A percentile compares a stretch with the other conserved stretches of the same genome.
phyloP scores from a whole-genome alignment of 2,329 filamentous ascomycete genomes.

The Seiridium cupressi region DNA sequence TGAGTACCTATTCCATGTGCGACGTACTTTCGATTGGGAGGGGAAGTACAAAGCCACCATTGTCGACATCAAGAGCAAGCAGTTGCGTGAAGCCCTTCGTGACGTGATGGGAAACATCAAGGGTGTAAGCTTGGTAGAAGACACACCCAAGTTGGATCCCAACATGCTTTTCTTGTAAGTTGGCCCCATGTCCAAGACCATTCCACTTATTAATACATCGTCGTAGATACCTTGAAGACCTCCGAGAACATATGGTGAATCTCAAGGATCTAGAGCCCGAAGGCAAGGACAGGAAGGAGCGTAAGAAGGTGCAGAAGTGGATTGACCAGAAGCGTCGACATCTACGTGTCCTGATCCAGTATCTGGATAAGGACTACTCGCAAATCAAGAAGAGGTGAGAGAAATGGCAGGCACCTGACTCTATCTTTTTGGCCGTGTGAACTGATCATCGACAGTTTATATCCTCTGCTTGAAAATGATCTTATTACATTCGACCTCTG shows the following conservation, averaged over 20 bases:
- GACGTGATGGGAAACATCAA: slow-evolving; percentile 75
- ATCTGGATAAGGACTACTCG: slow-evolving; percentile 79
- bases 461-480: slow-evolving; percentile 76
- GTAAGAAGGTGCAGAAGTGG: slow-evolving; percentile 59
- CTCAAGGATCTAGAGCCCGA: slow-evolving; percentile 57
- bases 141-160: slow-evolving; percentile 70
- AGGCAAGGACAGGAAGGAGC: slow-evolving; percentile 50
- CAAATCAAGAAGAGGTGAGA: slow-evolving; percentile 64
- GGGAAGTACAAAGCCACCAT: slow-evolving; percentile 72
- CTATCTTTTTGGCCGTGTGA: background rate
- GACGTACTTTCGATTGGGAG: slow-evolving; percentile 80
- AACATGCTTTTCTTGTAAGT: slow-evolving; percentile 66
- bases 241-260: slow-evolving; percentile 62
- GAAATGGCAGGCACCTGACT: background rate
- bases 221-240: slow-evolving; percentile 70
- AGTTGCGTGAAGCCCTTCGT: slow-evolving; percentile 67
- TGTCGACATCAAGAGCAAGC: slow-evolving; percentile 83
- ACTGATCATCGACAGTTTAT: slow-evolving; percentile 51
- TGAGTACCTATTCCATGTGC: slow-evolving; percentile 79
- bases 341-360: slow-evolving; percentile 71
- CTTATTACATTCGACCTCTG: slow-evolving; percentile 86
- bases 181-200: background rate
- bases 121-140: slow-evolving; percentile 76
- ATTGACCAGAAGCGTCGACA: slow-evolving; percentile 59
- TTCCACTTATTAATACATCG: slow-evolving; percentile 14